Evolutionary conservation across 1,284 basidiomycete species (phyloP).

Genomic region (Neolentinus lepideus): DNA sequence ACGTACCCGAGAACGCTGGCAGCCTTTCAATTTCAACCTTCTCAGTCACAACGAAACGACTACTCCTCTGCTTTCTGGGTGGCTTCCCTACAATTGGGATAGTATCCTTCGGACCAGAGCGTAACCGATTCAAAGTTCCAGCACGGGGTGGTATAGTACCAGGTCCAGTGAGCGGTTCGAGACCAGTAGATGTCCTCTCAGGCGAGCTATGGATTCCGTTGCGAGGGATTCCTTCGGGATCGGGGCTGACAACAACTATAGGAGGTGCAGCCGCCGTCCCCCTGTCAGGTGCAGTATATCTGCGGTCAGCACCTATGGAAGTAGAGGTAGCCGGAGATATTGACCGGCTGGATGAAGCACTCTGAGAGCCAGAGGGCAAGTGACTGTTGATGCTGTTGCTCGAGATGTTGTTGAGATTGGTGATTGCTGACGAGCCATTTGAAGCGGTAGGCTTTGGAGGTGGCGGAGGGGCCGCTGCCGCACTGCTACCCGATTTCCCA

Average conservation of each 20-base stretch:
- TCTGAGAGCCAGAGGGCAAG: conserved; percentile 33
- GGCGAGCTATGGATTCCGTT: conserved; percentile 33
- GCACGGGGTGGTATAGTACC: conserved; percentile 53
- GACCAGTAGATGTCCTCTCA: conserved; percentile 46
- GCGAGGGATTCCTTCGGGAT: conserved; percentile 51
- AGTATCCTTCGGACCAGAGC: conserved; percentile 83
- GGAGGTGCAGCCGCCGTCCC: conserved; percentile 64
- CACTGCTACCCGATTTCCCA: conserved; percentile 37
- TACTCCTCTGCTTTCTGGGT: conserved; percentile 92
- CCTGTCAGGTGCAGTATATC: conserved; percentile 38
- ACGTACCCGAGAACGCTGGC: conserved; percentile 87
- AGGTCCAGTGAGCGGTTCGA: conserved; percentile 29
- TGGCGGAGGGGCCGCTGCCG: conserved; percentile 44
- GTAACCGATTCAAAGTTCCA: conserved; percentile 58
- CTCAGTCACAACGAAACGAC: conserved; percentile 93
- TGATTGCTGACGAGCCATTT: conserved; percentile 34
- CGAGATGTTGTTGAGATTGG: conserved; percentile 26
- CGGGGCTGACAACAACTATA: conserved; percentile 86
- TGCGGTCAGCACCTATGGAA: conserved; percentile 40
- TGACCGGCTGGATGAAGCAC: conserved; percentile 32
- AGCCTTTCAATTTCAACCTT: conserved; percentile 95
- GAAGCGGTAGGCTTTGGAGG: conserved; percentile 55
- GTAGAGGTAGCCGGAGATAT: conserved; percentile 28
- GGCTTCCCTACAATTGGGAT: conserved; percentile 94
- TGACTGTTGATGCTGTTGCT: conserved; percentile 38